These are phyloP conservation scores for Ceriops zippeliana DNA, from an alignment of 345 rosid genomes.

Conservation along the genomic window DNA sequence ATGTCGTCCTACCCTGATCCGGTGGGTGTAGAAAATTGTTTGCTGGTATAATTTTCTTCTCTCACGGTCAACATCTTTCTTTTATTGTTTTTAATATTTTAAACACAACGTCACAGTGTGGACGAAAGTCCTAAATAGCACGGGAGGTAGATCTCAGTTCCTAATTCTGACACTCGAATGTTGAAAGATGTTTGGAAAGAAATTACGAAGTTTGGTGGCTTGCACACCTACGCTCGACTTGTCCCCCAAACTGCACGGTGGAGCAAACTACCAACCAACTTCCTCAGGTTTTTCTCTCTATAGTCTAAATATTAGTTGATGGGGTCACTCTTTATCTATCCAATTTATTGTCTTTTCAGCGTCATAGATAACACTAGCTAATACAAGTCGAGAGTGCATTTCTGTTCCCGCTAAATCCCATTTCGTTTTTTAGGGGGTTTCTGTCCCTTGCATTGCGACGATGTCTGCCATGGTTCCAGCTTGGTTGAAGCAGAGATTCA, in stretches of 20 bases:
- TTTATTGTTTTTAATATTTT: too few species aligned
- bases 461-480: background rate
- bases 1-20: too few species aligned
- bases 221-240: background rate
- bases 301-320: too few species aligned
- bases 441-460: background rate
- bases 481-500: background rate
- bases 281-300: background rate
- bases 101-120: too few species aligned
- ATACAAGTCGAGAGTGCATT: too few species aligned
- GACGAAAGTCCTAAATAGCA: conserved; percentile 39
- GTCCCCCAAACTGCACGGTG: background rate
- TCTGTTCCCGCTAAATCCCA: background rate
- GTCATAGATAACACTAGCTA: background rate
- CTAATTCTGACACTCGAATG: conserved; percentile 47
- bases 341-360: background rate
- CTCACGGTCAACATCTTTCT: too few species aligned
- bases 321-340: background rate
- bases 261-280: conserved; percentile 12
- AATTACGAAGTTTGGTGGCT: background rate
- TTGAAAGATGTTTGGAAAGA: conserved; percentile 35
- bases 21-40: too few species aligned
- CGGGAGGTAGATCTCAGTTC: conserved; percentile 74
- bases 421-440: background rate
- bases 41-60: too few species aligned